phyloP scores from a whole-genome alignment of 139 green algal genomes.

The Diplosphaera chodatii region DNA sequence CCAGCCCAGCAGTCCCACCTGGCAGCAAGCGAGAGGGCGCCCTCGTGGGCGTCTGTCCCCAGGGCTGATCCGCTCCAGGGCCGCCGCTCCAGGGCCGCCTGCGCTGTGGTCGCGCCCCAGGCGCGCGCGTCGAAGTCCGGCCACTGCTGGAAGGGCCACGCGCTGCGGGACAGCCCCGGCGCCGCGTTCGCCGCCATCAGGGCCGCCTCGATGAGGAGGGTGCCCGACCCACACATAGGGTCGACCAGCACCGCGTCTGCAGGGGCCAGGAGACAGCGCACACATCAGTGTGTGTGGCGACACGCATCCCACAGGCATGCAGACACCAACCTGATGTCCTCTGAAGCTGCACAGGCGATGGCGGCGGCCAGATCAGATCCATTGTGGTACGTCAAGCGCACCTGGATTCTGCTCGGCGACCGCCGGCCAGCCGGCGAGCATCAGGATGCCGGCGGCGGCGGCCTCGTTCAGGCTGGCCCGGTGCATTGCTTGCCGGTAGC shows the following conservation, averaged over 20 bases:
- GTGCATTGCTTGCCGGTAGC: conserved; percentile 82
- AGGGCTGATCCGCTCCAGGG: conserved; percentile 24
- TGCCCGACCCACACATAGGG: conserved; percentile 90
- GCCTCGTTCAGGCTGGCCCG: conserved; percentile 82
- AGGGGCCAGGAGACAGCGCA: too few relatives aligned
- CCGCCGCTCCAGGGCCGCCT: conserved; percentile 9
- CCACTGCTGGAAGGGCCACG: conserved; percentile 68
- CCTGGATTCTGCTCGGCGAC: neutral
- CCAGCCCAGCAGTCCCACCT: too few relatives aligned
- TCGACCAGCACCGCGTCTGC: conserved; percentile 58
- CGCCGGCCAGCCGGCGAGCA: conserved; percentile 50
- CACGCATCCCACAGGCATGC: too few relatives aligned
- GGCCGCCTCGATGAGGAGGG: conserved; percentile 83
- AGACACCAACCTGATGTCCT: too few relatives aligned
- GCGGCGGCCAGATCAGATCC: too few relatives aligned
- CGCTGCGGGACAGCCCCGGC: conserved; percentile 57
- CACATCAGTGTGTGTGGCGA: too few relatives aligned
- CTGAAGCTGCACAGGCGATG: too few relatives aligned
- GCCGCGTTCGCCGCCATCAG: conserved; percentile 70
- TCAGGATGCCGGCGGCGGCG: conserved; percentile 73
- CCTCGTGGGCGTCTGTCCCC: conserved; percentile 60
- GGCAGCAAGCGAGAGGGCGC: conserved; percentile 46
- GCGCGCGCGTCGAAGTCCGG: conserved; percentile 39
- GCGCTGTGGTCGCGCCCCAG: conserved; percentile 30
- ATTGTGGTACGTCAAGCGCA: neutral